Evolutionary conservation across 352 stramenopile genomes (phyloP), one percentile per base, ranked within the genome.

Genomic region (Phytophthora pistaciae): DNA sequence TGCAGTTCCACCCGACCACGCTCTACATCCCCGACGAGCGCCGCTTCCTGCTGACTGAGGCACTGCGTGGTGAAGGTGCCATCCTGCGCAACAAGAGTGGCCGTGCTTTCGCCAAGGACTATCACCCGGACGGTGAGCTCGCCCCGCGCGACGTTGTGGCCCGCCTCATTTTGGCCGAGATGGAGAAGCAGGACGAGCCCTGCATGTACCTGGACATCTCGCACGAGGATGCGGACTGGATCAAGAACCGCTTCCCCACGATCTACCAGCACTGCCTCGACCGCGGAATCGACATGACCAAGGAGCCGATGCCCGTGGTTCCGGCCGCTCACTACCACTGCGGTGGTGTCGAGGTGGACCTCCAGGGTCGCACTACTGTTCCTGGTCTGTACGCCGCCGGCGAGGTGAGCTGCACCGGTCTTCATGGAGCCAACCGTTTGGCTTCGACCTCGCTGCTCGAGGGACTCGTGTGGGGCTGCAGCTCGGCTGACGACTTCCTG

Each of bases 1-100:
- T 99, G 25, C 96, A 99, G 81, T 99, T 99, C 70, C 96, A 99
- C 76, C 96, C 96, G 8, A 99, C 96, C 8, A 97, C 96, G 20
- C 70, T 99, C n/a, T 97, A 87, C 75, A 88, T 98, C 25, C 93
- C 94, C 1, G 77, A 82, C 18, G 91, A 98, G 74, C 80, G 90
- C 40, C 88, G 94, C 40, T 99, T 98, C 67, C 64, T 99, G 27
- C 68, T 99, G 16, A 98, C 94, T 0, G 96, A 99, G 76, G 95
- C 96, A 1, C 70, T 98, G 48, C 87, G 96, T 61, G 95, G 96
- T 9, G 94, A 98, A 68, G 96, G 95, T 21, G 95, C 96, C 5
- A 91, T 98, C 55, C 74, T 99, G 7, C 84, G 93, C 33, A 88
- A 98, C 85, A 80, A 74, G 44, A 82, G 44, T 20, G 87, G 78